Base-by-base conservation (phyloP, 2,329 filamentous ascomycete species). In the Tolypocladium amazonense region DNA sequence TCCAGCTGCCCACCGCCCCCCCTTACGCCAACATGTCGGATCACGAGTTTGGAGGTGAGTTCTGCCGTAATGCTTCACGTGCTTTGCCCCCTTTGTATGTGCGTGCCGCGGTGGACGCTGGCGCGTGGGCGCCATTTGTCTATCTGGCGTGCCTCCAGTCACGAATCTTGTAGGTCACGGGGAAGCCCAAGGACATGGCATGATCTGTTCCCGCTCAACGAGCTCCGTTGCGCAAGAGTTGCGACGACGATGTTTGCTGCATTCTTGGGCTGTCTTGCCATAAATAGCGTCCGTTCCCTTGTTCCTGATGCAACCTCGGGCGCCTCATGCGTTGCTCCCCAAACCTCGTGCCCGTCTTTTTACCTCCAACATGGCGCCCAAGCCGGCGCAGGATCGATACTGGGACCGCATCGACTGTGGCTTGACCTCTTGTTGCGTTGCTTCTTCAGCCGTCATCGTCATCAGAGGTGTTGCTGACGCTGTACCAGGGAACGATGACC, bases 41-140 rank as follows among this genome's bases (percentile, higher is more conserved):
- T 68, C 81, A 86, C 72, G 85, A 87, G 71, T 84, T 86, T 75
- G 81, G 79, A 73, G 81, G 84, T 86, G 70, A 74, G 83, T 76
- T 37, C 23, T 47, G 11, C 37, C 56, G 55, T 61, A 37, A 20
- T 55, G 55, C 35, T 50, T 27, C 57, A 38, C 58, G 30, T 66
- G 39, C 27, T 23, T 47, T 23, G 33, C 45, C 50, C 5, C 20
- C 27, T 35, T 7, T 35, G 30, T 25, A 12, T 20, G 20, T 53
- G 14, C 50, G 4, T 53, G 50, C 47, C 27, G 25, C 27, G 7
- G 33, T 52, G 25, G 47, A 33, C 50, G 30, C 50, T 30, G 23
- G 50, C 50, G 20, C 30, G 50, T 53, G 50, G 30, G 50, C 20
- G 30, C 30, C 50, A 53, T 35, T 35, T 53, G 50, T 23, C 30